Evolutionary conservation across 306 rosid genomes (phyloP).

Genomic region (Gastrolobium bilobum): DNA sequence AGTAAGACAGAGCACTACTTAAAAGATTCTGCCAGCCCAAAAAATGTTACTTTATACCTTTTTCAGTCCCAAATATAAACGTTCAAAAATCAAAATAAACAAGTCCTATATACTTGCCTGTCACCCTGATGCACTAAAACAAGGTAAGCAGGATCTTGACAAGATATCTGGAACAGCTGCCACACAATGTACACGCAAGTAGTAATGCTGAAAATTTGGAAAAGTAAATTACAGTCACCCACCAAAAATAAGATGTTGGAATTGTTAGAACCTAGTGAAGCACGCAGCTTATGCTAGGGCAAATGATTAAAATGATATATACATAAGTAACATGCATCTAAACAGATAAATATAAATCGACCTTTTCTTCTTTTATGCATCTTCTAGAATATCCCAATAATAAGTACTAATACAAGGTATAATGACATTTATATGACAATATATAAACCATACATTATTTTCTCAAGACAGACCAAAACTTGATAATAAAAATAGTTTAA

Average conservation of each 20-base stretch:
- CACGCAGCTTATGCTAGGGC: constrained; percentile 7
- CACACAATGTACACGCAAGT: constrained; percentile 67
- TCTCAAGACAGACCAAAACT: background rate
- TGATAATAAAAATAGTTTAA: constrained; percentile 27
- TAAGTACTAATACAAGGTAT: background rate
- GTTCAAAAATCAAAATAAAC: constrained; percentile 17
- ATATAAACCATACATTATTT: background rate
- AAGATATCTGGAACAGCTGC: constrained; percentile 71
- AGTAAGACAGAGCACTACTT: constrained; percentile 21
- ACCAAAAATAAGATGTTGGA: constrained; percentile 23
- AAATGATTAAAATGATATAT: constrained; percentile 5
- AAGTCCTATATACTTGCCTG: constrained; percentile 69
- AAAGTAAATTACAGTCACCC: constrained; percentile 34
- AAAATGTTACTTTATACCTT: background rate
- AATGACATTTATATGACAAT: background rate
- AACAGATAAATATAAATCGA: background rate
- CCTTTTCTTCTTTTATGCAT: background rate
- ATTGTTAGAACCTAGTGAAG: constrained; percentile 4
- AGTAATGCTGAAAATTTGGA: constrained; percentile 61
- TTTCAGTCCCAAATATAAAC: constrained; percentile 14
- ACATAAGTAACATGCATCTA: background rate
- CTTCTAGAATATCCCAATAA: background rate
- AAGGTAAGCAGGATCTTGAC: constrained; percentile 74
- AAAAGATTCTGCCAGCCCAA: constrained; percentile 11
- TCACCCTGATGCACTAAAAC: constrained; percentile 59